These are phyloP conservation scores for Plasmodium knowlesi DNA, from an alignment of 169 alveolate species.

Conservation along the genomic window DNA sequence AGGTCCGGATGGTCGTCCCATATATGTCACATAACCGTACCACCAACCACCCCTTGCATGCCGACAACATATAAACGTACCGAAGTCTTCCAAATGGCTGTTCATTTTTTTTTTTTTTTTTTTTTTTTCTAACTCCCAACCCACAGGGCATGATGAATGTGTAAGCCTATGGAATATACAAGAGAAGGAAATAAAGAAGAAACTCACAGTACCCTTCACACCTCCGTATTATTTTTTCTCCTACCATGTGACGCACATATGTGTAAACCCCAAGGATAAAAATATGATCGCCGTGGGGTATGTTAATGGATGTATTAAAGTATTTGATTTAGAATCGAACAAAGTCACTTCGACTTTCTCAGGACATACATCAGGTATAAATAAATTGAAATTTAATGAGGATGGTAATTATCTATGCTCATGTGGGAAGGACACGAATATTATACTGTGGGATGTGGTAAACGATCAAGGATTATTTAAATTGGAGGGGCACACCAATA, in stretches of 20 bases:
- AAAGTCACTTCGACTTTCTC: constrained; percentile 77
- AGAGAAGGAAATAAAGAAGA: constrained; percentile 63
- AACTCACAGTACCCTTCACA: constrained; percentile 76
- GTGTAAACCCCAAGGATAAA: constrained; percentile 74
- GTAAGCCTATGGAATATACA: constrained; percentile 53
- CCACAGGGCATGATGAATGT: constrained; percentile 77
- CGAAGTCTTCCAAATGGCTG: constrained; percentile 52
- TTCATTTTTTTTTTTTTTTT: not conserved
- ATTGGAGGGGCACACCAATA: constrained; percentile 87
- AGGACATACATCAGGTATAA: constrained; percentile 84
- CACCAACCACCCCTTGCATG: not conserved
- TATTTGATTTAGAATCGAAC: constrained; percentile 81
- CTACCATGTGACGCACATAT: constrained; percentile 78
- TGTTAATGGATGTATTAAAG: constrained; percentile 85
- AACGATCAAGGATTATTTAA: constrained; percentile 87
- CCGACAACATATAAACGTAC: no score
- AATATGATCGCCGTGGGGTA: constrained; percentile 87
- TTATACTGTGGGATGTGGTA: constrained; percentile 90
- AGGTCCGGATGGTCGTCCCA: not conserved
- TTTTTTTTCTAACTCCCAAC: not conserved
- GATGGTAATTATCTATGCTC: constrained; percentile 81
- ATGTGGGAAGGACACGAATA: constrained; percentile 89
- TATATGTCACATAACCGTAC: not conserved
- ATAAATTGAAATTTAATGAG: constrained; percentile 76
- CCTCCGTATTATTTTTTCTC: constrained; percentile 79